These are phyloP conservation scores for Penicillium maclennaniae DNA, from an alignment of 495 filamentous ascomycete species.

Conservation along the genomic window DNA sequence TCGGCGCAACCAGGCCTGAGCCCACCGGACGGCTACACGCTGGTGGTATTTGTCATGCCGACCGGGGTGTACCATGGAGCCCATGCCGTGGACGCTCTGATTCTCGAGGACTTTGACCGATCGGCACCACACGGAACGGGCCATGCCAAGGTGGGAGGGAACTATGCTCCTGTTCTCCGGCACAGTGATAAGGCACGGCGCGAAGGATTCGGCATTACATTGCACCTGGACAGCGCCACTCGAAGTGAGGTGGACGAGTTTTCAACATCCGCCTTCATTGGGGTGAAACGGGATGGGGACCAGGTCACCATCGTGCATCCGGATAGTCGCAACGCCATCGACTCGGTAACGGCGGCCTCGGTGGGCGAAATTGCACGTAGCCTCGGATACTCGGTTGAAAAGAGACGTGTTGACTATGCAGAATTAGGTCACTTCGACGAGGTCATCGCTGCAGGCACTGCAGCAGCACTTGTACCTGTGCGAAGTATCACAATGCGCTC, in stretches of 20 bases:
- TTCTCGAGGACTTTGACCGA: constrained; percentile 64
- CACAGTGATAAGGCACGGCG: constrained; percentile 71
- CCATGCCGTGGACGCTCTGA: constrained; percentile 71
- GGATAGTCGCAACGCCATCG: constrained; percentile 75
- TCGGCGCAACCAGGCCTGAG: constrained; percentile 74
- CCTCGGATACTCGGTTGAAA: constrained; percentile 66
- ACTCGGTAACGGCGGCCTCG: constrained; percentile 73
- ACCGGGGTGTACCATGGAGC: constrained; percentile 88
- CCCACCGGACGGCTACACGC: constrained; percentile 84
- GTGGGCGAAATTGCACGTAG: constrained; percentile 62
- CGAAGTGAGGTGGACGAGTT: constrained; percentile 86
- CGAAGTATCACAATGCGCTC: constrained; percentile 74
- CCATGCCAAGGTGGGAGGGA: constrained; percentile 54
- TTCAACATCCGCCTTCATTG: constrained; percentile 81
- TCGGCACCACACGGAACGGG: constrained; percentile 53
- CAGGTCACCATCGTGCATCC: constrained; percentile 72
- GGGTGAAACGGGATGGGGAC: constrained; percentile 53
- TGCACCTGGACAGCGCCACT: constrained; percentile 79
- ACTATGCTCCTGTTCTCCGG: constrained; percentile 67
- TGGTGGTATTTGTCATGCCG: constrained; percentile 79
- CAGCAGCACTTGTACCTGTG: constrained; percentile 87
- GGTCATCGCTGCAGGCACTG: constrained; percentile 88
- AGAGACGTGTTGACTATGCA: constrained; percentile 53
- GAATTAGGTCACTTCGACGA: constrained; percentile 76
- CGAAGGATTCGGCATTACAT: constrained; percentile 78